Conservation (phyloP, 2,329 filamentous ascomycete genomes). For the Beauveria pseudobassiana region DNA sequence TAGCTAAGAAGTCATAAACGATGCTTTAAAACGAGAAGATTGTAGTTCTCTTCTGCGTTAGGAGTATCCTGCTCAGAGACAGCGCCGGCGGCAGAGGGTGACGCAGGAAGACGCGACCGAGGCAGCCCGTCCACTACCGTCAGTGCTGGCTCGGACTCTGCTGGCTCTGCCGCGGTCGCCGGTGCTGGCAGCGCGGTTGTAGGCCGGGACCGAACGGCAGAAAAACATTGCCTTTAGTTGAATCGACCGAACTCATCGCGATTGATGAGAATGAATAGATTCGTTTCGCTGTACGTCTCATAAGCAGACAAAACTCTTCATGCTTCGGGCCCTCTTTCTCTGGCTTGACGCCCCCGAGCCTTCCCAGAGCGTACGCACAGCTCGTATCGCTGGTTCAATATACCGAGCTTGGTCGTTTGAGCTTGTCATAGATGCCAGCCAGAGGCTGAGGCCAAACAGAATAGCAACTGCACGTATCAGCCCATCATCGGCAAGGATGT, state of each 20-base stretch:
- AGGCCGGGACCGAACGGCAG: too few relatives aligned
- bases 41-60: too few relatives aligned
- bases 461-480: not conserved
- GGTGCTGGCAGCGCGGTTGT: too few relatives aligned
- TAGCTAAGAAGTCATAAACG: too few relatives aligned
- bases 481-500: not conserved
- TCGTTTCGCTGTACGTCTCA: not conserved
- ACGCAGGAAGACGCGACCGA: too few relatives aligned
- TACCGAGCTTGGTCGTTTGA: not conserved
- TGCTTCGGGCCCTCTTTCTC: not conserved
- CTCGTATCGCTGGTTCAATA: not conserved
- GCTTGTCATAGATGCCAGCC: not conserved
- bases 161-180: too few relatives aligned
- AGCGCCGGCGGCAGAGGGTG: too few relatives aligned
- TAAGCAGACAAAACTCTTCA: not conserved
- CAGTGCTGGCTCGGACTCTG: too few relatives aligned
- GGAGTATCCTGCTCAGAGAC: too few relatives aligned
- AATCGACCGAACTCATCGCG: not conserved
- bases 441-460: not conserved
- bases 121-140: too few relatives aligned
- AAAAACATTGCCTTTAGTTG: not conserved
- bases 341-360: too few relatives aligned
- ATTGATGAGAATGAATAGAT: not conserved
- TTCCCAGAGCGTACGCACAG: not conserved
- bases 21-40: too few relatives aligned